Evolutionary conservation across 2,329 filamentous ascomycete genomes (phyloP).

Genomic region (Cadophora malorum): DNA sequence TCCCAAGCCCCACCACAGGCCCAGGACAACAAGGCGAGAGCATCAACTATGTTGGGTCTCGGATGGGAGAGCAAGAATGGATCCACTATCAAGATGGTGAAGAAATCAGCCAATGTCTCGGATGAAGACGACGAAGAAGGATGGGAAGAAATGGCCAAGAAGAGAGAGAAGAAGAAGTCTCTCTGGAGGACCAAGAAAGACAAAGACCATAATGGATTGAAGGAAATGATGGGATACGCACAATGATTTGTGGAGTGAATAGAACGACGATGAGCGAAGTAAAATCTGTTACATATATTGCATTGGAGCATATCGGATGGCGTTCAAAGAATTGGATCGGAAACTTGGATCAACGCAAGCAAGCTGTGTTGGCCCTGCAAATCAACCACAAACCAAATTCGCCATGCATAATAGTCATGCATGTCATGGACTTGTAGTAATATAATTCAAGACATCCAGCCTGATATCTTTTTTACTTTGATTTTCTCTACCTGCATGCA

Average conservation of each 20-base stretch:
- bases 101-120: slow-evolving; percentile 52
- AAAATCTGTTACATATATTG: slow-evolving; percentile 30
- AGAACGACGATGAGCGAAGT: slow-evolving; percentile 23
- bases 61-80: slow-evolving; percentile 48
- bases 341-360: slow-evolving; percentile 29
- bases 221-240: slow-evolving; percentile 43
- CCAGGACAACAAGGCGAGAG: slow-evolving; percentile 43
- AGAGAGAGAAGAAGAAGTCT: slow-evolving; percentile 72
- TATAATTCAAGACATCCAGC: slow-evolving; percentile 32
- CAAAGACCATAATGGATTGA: slow-evolving; percentile 49
- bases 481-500: slow-evolving; percentile 8
- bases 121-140: slow-evolving; percentile 72
- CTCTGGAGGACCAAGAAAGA: slow-evolving; percentile 68
- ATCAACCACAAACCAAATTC: background rate
- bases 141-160: slow-evolving; percentile 74
- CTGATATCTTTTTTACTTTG: slow-evolving; percentile 3
- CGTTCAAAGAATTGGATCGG: slow-evolving; percentile 39
- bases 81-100: slow-evolving; percentile 49
- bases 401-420: slow-evolving; percentile 11
- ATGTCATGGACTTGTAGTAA: slow-evolving; percentile 31
- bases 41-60: slow-evolving; percentile 44
- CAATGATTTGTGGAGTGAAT: slow-evolving; percentile 33
- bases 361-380: background rate
- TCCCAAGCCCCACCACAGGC: slow-evolving; percentile 62
- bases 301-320: slow-evolving; percentile 26